Conservation (phyloP, 2,329 filamentous ascomycete species). For the Diaporthe vaccinii region DNA sequence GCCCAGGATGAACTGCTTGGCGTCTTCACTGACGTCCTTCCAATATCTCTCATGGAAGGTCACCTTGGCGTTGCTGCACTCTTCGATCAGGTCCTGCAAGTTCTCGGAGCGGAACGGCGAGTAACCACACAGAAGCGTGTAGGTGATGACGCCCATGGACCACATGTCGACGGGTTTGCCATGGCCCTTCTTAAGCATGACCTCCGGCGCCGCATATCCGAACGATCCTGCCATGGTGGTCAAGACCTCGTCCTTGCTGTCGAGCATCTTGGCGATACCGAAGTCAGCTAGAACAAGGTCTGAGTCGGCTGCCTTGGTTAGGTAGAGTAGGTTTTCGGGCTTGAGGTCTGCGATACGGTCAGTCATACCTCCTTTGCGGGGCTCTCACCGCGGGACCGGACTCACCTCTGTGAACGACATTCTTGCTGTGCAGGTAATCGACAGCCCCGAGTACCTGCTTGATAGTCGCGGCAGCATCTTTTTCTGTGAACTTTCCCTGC, state of each 20-base stretch:
- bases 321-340: constrained; percentile 96
- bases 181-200: constrained; percentile 98
- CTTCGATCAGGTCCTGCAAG: constrained; percentile 91
- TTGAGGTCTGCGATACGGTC: constrained; percentile 80
- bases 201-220: constrained; percentile 96
- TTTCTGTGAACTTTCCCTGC: constrained; percentile 97
- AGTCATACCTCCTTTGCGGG: constrained; percentile 12
- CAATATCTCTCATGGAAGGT: constrained; percentile 98
- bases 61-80: constrained; percentile 86
- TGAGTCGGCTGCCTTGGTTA: constrained; percentile 82
- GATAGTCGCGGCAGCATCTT: constrained; percentile 96
- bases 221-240: constrained; percentile 99
- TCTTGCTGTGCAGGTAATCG: constrained; percentile 92
- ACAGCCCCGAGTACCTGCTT: constrained; percentile 94
- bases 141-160: constrained; percentile 98
- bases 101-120: constrained; percentile 98
- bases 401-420: constrained; percentile 95
- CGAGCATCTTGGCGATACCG: constrained; percentile 98
- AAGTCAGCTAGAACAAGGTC: constrained; percentile 96
- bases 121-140: constrained; percentile 97
- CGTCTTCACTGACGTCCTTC: constrained; percentile 96
- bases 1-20: constrained; percentile 91
- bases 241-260: constrained; percentile 89
- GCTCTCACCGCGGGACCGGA: not conserved
- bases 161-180: constrained; percentile 99